These are phyloP conservation scores for Aspergillus sp. DNA, from an alignment of 2,329 filamentous ascomycete genomes.

Conservation along the genomic window DNA sequence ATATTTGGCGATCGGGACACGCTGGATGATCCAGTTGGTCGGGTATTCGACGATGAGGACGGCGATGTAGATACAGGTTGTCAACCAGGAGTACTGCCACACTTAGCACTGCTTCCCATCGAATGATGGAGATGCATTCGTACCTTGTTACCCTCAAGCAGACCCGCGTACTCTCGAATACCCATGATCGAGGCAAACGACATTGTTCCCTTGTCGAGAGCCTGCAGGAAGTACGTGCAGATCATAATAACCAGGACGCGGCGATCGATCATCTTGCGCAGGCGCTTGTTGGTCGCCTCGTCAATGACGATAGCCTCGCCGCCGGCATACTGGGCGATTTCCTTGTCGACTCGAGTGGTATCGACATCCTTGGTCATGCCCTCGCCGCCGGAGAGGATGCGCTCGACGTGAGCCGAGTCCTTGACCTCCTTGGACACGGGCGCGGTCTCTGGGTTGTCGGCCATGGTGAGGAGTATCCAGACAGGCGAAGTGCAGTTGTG, in stretches of 20 bases:
- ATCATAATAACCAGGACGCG: conserved; percentile 74
- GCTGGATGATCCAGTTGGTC: conserved; percentile 67
- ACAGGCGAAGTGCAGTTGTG: background rate
- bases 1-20: conserved; percentile 70
- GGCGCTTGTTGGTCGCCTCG: conserved; percentile 62
- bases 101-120: background rate
- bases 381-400: conserved; percentile 51
- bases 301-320: conserved; percentile 61
- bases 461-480: conserved; percentile 2
- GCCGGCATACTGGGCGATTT: conserved; percentile 71
- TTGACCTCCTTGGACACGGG: conserved; percentile 2
- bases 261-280: conserved; percentile 69
- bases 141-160: conserved; percentile 43
- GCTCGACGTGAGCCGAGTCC: conserved; percentile 54
- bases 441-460: conserved; percentile 11
- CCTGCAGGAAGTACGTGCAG: conserved; percentile 72
- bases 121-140: conserved; percentile 11
- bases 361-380: conserved; percentile 58
- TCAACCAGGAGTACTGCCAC: conserved; percentile 69
- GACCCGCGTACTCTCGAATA: conserved; percentile 51
- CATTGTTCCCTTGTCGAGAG: conserved; percentile 47
- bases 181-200: conserved; percentile 50
- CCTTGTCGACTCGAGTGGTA: conserved; percentile 67
- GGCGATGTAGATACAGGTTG: conserved; percentile 74
- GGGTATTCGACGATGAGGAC: conserved; percentile 74